Base-by-base conservation (phyloP, 805 yeast species). In the Brettanomyces sp. region DNA sequence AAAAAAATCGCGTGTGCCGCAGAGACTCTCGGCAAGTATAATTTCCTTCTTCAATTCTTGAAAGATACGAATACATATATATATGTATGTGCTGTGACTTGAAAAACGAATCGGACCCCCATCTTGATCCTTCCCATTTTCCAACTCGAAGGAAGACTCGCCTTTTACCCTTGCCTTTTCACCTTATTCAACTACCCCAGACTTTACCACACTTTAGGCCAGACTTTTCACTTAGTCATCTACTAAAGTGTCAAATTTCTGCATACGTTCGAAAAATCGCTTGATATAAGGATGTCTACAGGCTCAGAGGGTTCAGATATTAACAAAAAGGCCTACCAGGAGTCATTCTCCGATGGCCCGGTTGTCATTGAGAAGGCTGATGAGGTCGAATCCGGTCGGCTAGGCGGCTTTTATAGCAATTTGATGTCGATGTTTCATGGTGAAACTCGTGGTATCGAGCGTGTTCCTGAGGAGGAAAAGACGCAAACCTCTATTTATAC, bases 391-490 rank as follows among this genome's bases (percentile, higher is more conserved):
- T 9, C n/a, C 44, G 14, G 52, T 59, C 37, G 59, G 54, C 60
- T 52, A 63, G 42, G 35, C 12, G 18, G 18, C 41, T 36, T 50
- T 43, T 60, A 56, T 33, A 46, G 54, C 33, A 52, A 59, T 38
- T 5, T 60, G 39, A 58, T 58, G 59, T 46, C 47, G 14, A 54
- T 59, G 60, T 54, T 62, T 53, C 64, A 66, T 42, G 76, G 74
- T 34, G 87, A 82, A 61, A 70, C 75, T 23, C 77, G 84, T 59
- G 96, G 96, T 64, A 80, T 90, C 51, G 95, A 88, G 57, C 72
- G 83, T 37, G 76, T 89, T 46, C 79, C 85, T 7, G 95, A 84
- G 50, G 85, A 81, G 40, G 91, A 86, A 63, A 81, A 85, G 61
- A 73, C 75, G 41, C 86, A 82, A 49, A 73, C 73, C 39, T 79